Evolutionary conservation across 164 flowering plant species (phyloP), one percentile per base, ranked within the genome.

Genomic region (Vitis rotundifolia): DNA sequence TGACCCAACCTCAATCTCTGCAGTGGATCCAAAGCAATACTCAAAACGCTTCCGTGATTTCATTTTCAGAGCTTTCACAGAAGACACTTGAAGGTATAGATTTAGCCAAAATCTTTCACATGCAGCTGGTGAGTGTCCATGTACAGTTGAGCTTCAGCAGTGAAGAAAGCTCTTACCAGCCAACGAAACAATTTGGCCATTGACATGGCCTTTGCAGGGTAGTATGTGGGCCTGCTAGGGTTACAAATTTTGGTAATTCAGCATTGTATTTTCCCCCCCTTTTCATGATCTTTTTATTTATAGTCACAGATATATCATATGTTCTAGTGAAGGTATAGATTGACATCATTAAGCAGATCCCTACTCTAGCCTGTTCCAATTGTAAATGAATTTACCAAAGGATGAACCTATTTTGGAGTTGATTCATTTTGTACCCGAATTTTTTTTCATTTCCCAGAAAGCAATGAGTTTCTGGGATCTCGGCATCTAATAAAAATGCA

Each of bases 21-120:
- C 86, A 2, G 86, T 83, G 22, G 86, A 81, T 76, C 86, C 86
- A 10, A 81, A 61, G 76, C 86, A 77, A 60, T 83, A 83, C 68
- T 67, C 86, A 0, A 83, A 29, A 57, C 77, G 86, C 8, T 83
- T 83, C 54, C 81, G 83, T 2, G 86, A 81, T 71, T 83, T 83
- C 69, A 81, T 83, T 50, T 76, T 74, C 79, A 81, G 60, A 73
- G 72, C 74, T 51, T 83, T 83, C 57, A 66, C 63, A 64, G 84
- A 83, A 49, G 86, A 83, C 62, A 58, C 67, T 22, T 80, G 72
- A 78, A 47, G 52, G 61, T 16, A 29, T 59, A 67, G 18, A 3
- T 67, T 64, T 19, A 51, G 44, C 56, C 16, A 29, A 29, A 37
- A 44, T 66, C 13, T 51, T 71, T 49, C 8, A 31, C 67, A 22